Evolutionary conservation across 129 eudicot species (phyloP).

Genomic region (Chrysanthemum makinoi): DNA sequence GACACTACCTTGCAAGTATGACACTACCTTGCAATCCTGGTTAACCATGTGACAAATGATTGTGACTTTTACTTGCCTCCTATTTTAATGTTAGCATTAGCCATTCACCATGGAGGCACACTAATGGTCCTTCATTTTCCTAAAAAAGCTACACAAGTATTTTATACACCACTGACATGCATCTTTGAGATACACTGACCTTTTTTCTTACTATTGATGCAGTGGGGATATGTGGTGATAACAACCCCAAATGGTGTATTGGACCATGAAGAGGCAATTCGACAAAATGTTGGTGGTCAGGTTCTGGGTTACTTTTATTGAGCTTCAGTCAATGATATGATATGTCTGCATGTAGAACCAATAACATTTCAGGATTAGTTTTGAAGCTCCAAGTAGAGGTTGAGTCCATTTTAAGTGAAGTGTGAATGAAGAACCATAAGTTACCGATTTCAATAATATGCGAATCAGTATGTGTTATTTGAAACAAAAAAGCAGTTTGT

Average conservation of each 20-base stretch:
- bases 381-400: too few species aligned
- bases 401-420: neutral
- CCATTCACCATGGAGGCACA: too few species aligned
- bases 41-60: too few species aligned
- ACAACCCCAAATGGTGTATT: constrained; percentile 88
- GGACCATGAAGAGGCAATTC: constrained; percentile 92
- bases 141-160: too few species aligned
- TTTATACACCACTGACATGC: too few species aligned
- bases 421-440: neutral
- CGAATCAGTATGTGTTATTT: neutral
- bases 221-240: constrained; percentile 98
- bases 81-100: too few species aligned
- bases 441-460: neutral
- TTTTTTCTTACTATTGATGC: constrained; percentile 21
- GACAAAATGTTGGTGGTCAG: constrained; percentile 44
- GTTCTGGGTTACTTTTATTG: constrained; percentile 75
- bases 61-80: too few species aligned
- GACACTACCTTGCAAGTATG: too few species aligned
- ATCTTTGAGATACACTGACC: too few species aligned
- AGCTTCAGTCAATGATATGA: neutral
- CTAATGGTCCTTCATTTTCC: too few species aligned
- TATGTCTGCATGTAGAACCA: constrained; percentile 18
- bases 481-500: too few species aligned
- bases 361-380: neutral
- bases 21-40: too few species aligned